phyloP scores from a whole-genome alignment of 31 red algal genomes.

The Porphyra umbilicalis region DNA sequence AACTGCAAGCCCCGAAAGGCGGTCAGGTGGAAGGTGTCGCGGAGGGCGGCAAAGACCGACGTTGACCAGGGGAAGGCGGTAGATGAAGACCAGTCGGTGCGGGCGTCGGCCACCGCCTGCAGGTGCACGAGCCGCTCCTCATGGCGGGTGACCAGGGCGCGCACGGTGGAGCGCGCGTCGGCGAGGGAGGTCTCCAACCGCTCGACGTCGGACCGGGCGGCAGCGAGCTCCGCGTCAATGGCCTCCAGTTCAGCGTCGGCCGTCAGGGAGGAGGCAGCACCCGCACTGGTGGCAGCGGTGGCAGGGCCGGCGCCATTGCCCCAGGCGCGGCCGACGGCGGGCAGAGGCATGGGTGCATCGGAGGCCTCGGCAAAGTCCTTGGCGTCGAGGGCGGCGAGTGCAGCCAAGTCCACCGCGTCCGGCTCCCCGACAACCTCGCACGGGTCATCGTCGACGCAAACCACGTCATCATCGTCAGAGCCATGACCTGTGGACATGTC shows the following conservation, averaged over 20 bases:
- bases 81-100: constrained; percentile 21
- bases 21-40: constrained; percentile 34
- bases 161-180: background rate
- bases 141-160: background rate
- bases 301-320: background rate
- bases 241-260: background rate
- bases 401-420: background rate
- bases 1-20: constrained; percentile 65
- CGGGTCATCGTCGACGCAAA: background rate
- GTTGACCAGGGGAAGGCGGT: constrained; percentile 31
- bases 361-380: background rate
- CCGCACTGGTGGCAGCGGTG: background rate
- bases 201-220: background rate
- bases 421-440: background rate
- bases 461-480: background rate
- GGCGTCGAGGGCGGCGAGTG: background rate
- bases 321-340: background rate
- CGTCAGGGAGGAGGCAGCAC: background rate
- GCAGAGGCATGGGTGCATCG: background rate
- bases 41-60: constrained; percentile 2
- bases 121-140: background rate
- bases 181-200: background rate
- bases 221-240: background rate
- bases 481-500: background rate
- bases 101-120: constrained; percentile 1